Conservation (phyloP, 192 early-diverging fungal genomes). For the Dissophora ornata region DNA sequence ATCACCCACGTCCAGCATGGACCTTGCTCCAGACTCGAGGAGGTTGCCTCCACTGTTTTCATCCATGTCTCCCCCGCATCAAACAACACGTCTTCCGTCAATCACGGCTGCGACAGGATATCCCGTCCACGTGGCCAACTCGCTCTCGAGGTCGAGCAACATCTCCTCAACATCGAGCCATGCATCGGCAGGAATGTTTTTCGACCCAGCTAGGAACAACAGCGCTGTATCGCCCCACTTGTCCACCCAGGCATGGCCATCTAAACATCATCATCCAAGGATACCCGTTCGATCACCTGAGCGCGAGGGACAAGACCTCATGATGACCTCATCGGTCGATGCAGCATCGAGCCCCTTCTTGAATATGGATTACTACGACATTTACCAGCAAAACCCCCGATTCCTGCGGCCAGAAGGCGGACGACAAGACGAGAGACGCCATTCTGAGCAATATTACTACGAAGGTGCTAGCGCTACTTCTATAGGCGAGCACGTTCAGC, state of each 20-base stretch:
- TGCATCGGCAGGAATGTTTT: not conserved
- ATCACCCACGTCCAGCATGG: conserved; percentile 8
- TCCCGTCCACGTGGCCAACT: not conserved
- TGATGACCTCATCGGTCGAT: conserved; percentile 25
- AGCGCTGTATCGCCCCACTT: conserved; percentile 4
- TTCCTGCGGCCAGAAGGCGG: conserved; percentile 39
- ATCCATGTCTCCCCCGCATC: conserved; percentile 13
- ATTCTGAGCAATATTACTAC: not conserved
- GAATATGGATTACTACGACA: conserved; percentile 46
- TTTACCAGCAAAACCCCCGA: conserved; percentile 37
- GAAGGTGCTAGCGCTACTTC: not conserved
- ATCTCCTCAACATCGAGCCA: not conserved
- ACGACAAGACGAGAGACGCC: conserved; percentile 20
- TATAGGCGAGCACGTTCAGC: not conserved
- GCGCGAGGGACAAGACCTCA: conserved; percentile 30
- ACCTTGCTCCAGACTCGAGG: conserved; percentile 8
- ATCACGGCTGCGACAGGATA: not conserved
- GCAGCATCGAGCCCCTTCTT: conserved; percentile 26
- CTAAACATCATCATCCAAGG: conserved; percentile 33
- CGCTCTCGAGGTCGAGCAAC: conserved; percentile 13
- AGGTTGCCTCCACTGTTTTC: conserved; percentile 22
- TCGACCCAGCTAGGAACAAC: not conserved
- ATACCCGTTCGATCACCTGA: conserved; percentile 37
- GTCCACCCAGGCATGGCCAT: conserved; percentile 10
- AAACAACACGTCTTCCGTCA: not conserved